Evolutionary conservation across 129 eudicot species (phyloP).

Genomic region (Flaveria robusta): DNA sequence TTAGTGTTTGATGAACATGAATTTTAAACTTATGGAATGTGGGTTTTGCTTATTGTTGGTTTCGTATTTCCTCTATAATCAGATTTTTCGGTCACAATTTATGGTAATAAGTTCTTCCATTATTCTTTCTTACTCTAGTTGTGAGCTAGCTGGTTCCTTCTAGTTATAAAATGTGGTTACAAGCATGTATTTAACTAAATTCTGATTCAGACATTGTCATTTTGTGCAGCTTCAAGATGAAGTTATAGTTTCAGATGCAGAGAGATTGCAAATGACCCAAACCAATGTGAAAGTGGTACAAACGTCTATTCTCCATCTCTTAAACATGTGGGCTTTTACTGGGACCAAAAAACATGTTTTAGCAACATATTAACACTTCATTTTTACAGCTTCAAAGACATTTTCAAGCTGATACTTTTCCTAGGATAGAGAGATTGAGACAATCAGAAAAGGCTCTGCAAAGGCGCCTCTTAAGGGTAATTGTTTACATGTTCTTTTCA

Average conservation of each 20-base stretch:
- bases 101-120: not conserved
- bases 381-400: slow-evolving; percentile 90
- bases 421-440: slow-evolving; percentile 86
- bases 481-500: slow-evolving; percentile 5
- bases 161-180: slow-evolving; percentile 2
- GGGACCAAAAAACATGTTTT: not conserved
- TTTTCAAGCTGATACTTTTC: slow-evolving; percentile 92
- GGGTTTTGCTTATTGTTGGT: not conserved
- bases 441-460: slow-evolving; percentile 89
- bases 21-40: slow-evolving; percentile 15
- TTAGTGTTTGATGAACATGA: not conserved
- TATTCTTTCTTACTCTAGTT: not conserved
- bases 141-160: slow-evolving; percentile 13
- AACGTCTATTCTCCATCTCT: slow-evolving; percentile 14
- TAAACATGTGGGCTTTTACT: slow-evolving; percentile 6
- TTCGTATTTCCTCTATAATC: not conserved
- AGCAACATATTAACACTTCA: slow-evolving; percentile 17
- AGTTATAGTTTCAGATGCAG: slow-evolving; percentile 86
- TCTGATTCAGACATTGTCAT: slow-evolving; percentile 15
- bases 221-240: slow-evolving; percentile 87
- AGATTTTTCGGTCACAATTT: not conserved
- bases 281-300: slow-evolving; percentile 89
- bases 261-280: slow-evolving; percentile 84
- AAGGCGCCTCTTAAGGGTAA: slow-evolving; percentile 89
- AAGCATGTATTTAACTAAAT: slow-evolving; percentile 5